Evolutionary conservation across 2,329 filamentous ascomycete genomes (phyloP), one percentile per base, ranked within the genome.

Genomic region (Aspergillus tanneri): DNA sequence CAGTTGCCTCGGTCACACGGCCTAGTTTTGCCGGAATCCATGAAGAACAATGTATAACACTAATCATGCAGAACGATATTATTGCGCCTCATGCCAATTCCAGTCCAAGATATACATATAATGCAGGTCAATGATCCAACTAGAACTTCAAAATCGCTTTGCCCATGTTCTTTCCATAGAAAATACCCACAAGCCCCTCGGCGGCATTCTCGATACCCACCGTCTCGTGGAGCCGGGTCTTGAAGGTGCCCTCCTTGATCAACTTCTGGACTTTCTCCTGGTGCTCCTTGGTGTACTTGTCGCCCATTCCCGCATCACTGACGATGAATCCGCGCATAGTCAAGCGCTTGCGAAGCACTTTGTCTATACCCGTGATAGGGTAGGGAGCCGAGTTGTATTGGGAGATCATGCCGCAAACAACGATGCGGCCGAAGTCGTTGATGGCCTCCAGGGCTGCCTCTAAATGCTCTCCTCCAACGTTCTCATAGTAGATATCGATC

Each of bases 401-500:
- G 4, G 82, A 84, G 66, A 93, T 90, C 82, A 90, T 82, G 45
- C 66, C 81, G 59, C 80, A 86, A 49, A 75, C 73, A 55, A 84
- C 73, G 43, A 92, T 81, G 50, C 88, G 77, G 18, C 87, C 88
- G 46, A 76, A 80, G 35, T 68, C 47, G 46, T 88, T 91, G 71
- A 89, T 75, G 43, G 75, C 73, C 21, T 78, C 73, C 39, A 90
- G 69, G 0, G 84, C 83, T 30, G 85, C 85, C 56, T 87, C 83
- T 43, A 90, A 76, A 54, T 87, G 84, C 68, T 88, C 85, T 30
- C 86, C 87, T 16, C 87, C 87, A 5, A 88, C 87, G 58, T 90
- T 90, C 70, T 90, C 87, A 63, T 85, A 91, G 74, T 90, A 90
- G 65, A 90, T 89, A 62, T 95, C 88, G 53, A 95, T 79, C 4